phyloP scores from a whole-genome alignment of 805 yeast species.

The Yarrowia deformans region DNA sequence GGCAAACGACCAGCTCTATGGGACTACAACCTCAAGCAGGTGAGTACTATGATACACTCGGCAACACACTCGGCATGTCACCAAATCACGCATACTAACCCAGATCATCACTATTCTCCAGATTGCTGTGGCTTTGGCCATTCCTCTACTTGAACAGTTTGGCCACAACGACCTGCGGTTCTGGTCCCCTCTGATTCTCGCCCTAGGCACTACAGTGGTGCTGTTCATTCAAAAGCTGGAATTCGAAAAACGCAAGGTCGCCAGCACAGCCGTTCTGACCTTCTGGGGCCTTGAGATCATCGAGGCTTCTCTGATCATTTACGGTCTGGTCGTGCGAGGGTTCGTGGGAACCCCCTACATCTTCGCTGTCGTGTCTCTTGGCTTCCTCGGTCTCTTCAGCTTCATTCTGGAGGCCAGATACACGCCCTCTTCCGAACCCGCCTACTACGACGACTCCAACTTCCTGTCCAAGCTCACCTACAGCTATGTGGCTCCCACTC shows the following conservation, averaged over 20 bases:
- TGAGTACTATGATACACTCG: neutral
- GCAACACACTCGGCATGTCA: neutral
- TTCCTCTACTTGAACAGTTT: slow-evolving; percentile 6
- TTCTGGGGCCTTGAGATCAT: slow-evolving; percentile 43
- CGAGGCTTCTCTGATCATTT: slow-evolving; percentile 41
- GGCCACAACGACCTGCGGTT: slow-evolving; percentile 23
- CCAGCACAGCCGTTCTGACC: slow-evolving; percentile 42
- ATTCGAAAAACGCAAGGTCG: slow-evolving; percentile 41
- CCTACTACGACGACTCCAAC: slow-evolving; percentile 15
- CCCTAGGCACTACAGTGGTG: slow-evolving; percentile 27
- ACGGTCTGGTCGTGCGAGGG: slow-evolving; percentile 35
- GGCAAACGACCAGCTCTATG: slow-evolving; percentile 31
- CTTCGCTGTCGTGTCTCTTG: slow-evolving; percentile 6
- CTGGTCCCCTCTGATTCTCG: slow-evolving; percentile 39
- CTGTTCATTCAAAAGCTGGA: slow-evolving; percentile 21
- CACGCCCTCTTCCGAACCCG: slow-evolving; percentile 14
- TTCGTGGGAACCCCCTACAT: slow-evolving; percentile 9
- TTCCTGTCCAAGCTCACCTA: slow-evolving; percentile 5
- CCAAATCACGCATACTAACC: neutral
- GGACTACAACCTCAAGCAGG: slow-evolving; percentile 34
- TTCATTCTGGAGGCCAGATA: slow-evolving; percentile 49
- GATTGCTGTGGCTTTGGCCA: neutral
- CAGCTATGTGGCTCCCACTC: slow-evolving; percentile 10
- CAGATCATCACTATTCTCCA: slow-evolving; percentile 15
- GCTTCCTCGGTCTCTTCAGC: slow-evolving; percentile 6